A percentile compares a stretch with the other conserved stretches of the same genome.
Evolutionary conservation across 1,139 yeast species (phyloP).

Genomic region (Magnusiomyces ingens): DNA sequence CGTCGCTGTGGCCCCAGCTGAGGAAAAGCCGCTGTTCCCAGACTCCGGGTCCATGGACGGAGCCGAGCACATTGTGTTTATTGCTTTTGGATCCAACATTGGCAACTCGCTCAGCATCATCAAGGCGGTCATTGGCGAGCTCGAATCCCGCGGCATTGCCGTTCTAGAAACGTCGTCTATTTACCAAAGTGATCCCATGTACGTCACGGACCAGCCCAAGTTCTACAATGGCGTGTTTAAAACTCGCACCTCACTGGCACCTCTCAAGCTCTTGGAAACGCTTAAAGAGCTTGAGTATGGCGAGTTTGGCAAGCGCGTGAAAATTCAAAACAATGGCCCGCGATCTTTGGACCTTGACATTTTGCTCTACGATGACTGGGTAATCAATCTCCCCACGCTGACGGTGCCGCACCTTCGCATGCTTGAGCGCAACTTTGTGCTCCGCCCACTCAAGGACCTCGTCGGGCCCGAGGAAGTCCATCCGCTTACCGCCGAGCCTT

Average conservation of each 20-base stretch:
- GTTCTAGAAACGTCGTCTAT: conserved; percentile 65
- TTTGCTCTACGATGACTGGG: conserved; percentile 57
- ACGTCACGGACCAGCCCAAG: conserved; percentile 67
- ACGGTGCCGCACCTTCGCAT: conserved; percentile 80
- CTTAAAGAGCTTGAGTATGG: conserved; percentile 75
- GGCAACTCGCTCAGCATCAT: conserved; percentile 69
- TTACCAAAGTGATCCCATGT: conserved; percentile 91
- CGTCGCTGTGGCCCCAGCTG: background rate
- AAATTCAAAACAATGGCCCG: conserved; percentile 84
- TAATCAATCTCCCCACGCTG: conserved; percentile 49
- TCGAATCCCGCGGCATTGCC: conserved; percentile 40
- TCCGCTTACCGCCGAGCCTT: conserved; percentile 80
- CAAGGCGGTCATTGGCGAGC: conserved; percentile 45
- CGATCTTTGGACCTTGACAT: conserved; percentile 86
- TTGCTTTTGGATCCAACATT: conserved; percentile 86
- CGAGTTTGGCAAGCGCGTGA: conserved; percentile 55
- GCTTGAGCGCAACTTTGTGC: conserved; percentile 84
- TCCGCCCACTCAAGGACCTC: conserved; percentile 81
- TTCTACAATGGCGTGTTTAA: conserved; percentile 80
- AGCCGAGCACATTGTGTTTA: conserved; percentile 49
- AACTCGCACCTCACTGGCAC: conserved; percentile 49
- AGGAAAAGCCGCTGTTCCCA: conserved; percentile 8
- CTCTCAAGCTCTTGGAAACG: conserved; percentile 52
- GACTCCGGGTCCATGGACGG: conserved; percentile 13
- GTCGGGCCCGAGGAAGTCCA: conserved; percentile 58